phyloP scores from a whole-genome alignment of 1,139 yeast species.

The Candida tunisiensis region DNA sequence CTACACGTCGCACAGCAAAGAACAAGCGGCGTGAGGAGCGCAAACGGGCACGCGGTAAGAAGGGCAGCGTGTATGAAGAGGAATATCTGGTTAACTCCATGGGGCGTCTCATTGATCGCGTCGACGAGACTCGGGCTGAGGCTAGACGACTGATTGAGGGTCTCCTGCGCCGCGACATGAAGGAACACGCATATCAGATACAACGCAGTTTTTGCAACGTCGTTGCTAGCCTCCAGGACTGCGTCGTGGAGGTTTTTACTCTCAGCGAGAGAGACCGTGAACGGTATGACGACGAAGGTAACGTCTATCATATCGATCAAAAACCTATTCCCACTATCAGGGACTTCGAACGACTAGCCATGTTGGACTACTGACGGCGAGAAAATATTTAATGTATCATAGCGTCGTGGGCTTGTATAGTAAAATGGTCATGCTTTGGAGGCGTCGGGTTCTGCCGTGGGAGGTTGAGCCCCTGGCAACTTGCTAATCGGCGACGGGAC shows the following conservation, averaged over 20 bases:
- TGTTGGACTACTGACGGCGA: background rate
- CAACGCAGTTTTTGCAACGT: constrained; percentile 55
- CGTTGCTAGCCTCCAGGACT: constrained; percentile 33
- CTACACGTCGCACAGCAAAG: constrained; percentile 80
- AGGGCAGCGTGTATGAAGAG: constrained; percentile 94
- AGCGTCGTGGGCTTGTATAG: too few species aligned
- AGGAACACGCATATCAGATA: constrained; percentile 69
- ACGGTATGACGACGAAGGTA: constrained; percentile 79
- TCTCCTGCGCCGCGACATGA: constrained; percentile 51
- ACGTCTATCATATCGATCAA: constrained; percentile 29
- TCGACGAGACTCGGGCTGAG: constrained; percentile 60
- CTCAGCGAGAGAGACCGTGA: constrained; percentile 73
- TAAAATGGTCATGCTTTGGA: too few species aligned
- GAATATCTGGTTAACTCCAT: constrained; percentile 82
- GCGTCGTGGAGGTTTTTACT: constrained; percentile 57
- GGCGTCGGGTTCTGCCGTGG: too few species aligned
- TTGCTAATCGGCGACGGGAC: too few species aligned
- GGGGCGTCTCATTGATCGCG: constrained; percentile 73
- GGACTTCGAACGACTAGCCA: constrained; percentile 4
- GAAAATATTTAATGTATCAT: too few species aligned
- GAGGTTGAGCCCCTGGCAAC: too few species aligned
- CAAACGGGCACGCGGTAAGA: constrained; percentile 90
- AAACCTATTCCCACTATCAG: constrained; percentile 14
- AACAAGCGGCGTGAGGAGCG: constrained; percentile 91
- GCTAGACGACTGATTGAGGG: constrained; percentile 61